A percentile compares a stretch with the other conserved stretches of the same genome.
phyloP scores from a whole-genome alignment of 2,329 filamentous ascomycete species.

The Colletotrichum sp. region DNA sequence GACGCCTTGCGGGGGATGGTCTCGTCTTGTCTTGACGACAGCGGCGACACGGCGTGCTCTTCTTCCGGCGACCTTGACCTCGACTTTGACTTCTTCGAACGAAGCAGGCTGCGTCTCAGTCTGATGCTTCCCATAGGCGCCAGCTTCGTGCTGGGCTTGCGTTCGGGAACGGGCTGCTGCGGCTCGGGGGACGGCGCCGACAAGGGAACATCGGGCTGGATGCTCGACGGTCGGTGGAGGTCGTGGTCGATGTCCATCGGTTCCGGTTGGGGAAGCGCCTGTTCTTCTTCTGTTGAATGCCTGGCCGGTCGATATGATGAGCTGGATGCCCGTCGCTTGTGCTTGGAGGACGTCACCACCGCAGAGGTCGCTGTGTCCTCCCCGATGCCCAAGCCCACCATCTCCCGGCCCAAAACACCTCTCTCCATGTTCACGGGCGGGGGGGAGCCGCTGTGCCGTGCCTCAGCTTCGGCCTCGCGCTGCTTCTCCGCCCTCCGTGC shows the following conservation, averaged over 20 bases:
- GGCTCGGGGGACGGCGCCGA: background rate
- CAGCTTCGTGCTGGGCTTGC: constrained; percentile 3
- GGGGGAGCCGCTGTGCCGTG: constrained; percentile 53
- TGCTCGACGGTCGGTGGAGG: constrained; percentile 55
- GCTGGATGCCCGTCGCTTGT: constrained; percentile 48
- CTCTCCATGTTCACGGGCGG: constrained; percentile 63
- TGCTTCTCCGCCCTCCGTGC: constrained; percentile 72
- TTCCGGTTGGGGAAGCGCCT: constrained; percentile 7
- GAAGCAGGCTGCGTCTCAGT: constrained; percentile 41
- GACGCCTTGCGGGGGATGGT: constrained; percentile 58
- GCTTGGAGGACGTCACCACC: constrained; percentile 55
- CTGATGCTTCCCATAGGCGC: constrained; percentile 33
- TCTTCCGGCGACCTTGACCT: constrained; percentile 49
- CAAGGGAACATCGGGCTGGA: constrained; percentile 36
- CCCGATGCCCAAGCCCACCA: constrained; percentile 56
- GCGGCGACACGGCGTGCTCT: constrained; percentile 38
- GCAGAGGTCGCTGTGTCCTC: constrained; percentile 49
- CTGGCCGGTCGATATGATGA: constrained; percentile 37
- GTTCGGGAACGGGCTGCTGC: background rate
- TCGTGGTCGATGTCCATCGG: constrained; percentile 18
- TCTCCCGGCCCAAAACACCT: constrained; percentile 64
- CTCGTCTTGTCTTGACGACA: constrained; percentile 46
- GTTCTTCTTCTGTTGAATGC: constrained; percentile 20
- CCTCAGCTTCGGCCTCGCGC: constrained; percentile 60
- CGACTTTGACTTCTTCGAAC: constrained; percentile 52